Base-by-base conservation (phyloP, 108 stramenopile species). In the Skeletonema menzelii region DNA sequence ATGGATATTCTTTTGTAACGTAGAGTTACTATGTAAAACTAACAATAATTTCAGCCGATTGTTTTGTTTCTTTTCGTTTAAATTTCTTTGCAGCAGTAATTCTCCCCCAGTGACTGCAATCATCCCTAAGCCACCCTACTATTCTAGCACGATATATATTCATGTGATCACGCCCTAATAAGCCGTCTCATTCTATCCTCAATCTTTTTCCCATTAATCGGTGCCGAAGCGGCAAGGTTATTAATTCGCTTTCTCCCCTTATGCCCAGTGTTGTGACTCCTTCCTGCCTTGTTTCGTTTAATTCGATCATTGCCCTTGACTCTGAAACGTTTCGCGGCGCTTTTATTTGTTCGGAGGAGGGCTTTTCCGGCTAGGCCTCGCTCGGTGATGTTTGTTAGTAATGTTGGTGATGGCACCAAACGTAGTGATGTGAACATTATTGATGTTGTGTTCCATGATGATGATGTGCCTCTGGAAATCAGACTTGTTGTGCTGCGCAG, bases 181-280 rank as follows among this genome's bases (percentile, higher is more conserved):
- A 90, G 27, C 59, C 59, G 63, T 65, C 88, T 79, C 72, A 94
- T 86, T 56, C 88, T 64, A 49, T 82, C 80, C 69, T 90, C 90
- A 44, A 91, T 90, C 47, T 75, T 83, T 44, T 84, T 84, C 26
- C 84, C 88, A 5, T 42, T 71, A 28, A 94, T 88, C 4, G 80
- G 79, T 19, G 87, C 87, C 14, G 87, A 82, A 26, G 68, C 56
- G 44, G 86, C 87, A 46, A 91, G 65, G 42, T 79, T 78, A 83
- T 90, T 91, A 13, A 70, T 56, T 27, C 89, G 77, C 56, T 78
- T 56, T 27, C 89, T 70, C 8, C 76, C 76, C 67, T 87, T 88
- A 79, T 94, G 87, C 8, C 93, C 93, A 31, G 93, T 91, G 65
- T 94, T 94, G 80, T 94, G 93, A 22, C 72, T 65, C 57, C 57